phyloP scores from a whole-genome alignment of 2,329 filamentous ascomycete genomes.

The Colletotrichum lupini region DNA sequence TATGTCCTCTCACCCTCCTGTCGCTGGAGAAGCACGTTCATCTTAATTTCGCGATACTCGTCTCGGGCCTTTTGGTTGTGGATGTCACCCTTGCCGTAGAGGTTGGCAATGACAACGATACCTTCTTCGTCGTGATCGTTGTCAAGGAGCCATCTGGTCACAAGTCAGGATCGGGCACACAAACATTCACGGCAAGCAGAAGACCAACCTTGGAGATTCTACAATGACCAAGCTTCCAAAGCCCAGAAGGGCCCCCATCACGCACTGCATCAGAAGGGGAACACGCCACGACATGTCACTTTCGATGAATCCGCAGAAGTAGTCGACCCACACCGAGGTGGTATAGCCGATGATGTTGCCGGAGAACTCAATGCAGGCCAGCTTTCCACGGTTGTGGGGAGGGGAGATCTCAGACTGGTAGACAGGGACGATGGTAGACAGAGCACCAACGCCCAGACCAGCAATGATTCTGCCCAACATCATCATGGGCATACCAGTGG shows the following conservation, averaged over 20 bases:
- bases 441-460: slow-evolving; percentile 86
- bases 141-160: slow-evolving; percentile 88
- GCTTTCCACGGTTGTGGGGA: slow-evolving; percentile 92
- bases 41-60: slow-evolving; percentile 98
- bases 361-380: slow-evolving; percentile 98
- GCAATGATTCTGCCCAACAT: slow-evolving; percentile 83
- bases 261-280: slow-evolving; percentile 89
- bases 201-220: slow-evolving; percentile 85
- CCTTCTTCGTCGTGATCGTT: slow-evolving; percentile 99
- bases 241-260: slow-evolving; percentile 90
- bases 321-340: slow-evolving; percentile 98
- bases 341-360: slow-evolving; percentile 97
- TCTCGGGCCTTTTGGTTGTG: slow-evolving; percentile 92
- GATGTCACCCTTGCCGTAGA: slow-evolving; percentile 96
- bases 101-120: slow-evolving; percentile 96
- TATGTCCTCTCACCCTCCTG: slow-evolving; percentile 96
- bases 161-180: slow-evolving; percentile 13
- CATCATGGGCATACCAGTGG: slow-evolving; percentile 91
- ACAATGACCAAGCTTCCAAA: slow-evolving; percentile 92
- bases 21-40: slow-evolving; percentile 91
- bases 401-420: slow-evolving; percentile 97
- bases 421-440: slow-evolving; percentile 92
- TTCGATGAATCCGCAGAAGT: slow-evolving; percentile 92
- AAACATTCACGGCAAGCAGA: slow-evolving; percentile 4
- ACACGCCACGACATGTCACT: slow-evolving; percentile 90